A percentile compares a stretch with the other conserved stretches of the same genome.
Conservation (phyloP, 257 asterid species). For the Nyctanthes arbortristis region DNA sequence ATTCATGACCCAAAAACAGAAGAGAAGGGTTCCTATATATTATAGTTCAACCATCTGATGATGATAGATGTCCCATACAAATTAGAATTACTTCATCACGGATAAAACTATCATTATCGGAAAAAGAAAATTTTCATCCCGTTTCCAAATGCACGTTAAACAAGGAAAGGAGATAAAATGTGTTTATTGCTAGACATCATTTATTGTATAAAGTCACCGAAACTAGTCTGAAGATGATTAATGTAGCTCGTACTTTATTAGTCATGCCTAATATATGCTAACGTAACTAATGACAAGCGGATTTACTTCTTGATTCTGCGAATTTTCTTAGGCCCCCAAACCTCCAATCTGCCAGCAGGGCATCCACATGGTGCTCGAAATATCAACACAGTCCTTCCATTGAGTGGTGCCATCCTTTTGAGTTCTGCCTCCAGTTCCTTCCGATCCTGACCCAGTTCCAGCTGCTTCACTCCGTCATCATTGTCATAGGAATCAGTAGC, state of each 20-base stretch:
- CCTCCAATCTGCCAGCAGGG: conserved; percentile 61
- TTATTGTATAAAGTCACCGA: conserved; percentile 30
- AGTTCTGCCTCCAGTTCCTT: conserved; percentile 55
- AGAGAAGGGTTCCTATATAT: no score
- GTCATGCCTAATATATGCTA: background rate
- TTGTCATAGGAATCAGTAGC: conserved; percentile 18
- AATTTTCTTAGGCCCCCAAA: conserved; percentile 57
- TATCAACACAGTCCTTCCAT: conserved; percentile 57
- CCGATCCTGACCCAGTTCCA: conserved; percentile 52
- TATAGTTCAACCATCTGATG: background rate
- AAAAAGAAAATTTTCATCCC: background rate
- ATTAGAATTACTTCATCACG: background rate
- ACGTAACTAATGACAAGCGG: background rate
- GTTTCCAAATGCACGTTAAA: background rate
- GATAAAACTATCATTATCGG: background rate
- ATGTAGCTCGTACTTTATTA: conserved; percentile 17
- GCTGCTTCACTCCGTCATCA: conserved; percentile 29
- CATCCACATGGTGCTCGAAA: conserved; percentile 63
- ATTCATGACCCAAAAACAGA: no score
- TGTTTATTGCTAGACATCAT: conserved; percentile 28
- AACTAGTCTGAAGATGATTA: conserved; percentile 19
- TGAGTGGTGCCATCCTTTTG: conserved; percentile 62
- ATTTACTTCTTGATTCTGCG: conserved; percentile 54
- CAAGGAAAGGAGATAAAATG: conserved; percentile 6
- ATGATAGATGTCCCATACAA: background rate